Evolutionary conservation across 345 rosid genomes (phyloP), one percentile per base, ranked within the genome.

Genomic region (Salix brachista): DNA sequence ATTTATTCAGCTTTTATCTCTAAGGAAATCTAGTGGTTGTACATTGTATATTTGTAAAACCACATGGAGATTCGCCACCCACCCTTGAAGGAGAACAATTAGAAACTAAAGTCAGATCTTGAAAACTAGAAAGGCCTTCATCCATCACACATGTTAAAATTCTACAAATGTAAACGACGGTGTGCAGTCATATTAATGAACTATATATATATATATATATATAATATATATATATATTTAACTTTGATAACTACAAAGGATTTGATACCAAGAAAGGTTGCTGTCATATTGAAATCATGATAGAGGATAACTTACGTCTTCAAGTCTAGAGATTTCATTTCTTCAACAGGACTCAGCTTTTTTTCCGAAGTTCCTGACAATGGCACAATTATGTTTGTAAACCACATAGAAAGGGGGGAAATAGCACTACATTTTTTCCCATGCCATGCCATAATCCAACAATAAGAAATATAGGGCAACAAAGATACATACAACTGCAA

Each of bases 261-360:
- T 58, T 58, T 25, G 11, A n/a, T 58, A 58, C 11, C 26, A n/a
- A 56, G 28, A 62, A 37, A 41, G 60, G 60, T 30, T 67, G 12
- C 56, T 21, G 21, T 54, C 32, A 67, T 58, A 36, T 21, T 44
- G 16, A 76, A 48, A 70, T 18, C 8, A 54, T 50, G 28, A 17
- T 37, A 48, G 54, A 65, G 30, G 44, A 60, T 39, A 36, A 78
- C 93, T 86, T 85, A 94, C 97, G 91, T 77, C 84, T 91, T 92
- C 87, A 90, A 69, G 81, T 91, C 99, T 10, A 90, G 81, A 77
- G 91, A 86, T 78, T 87, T 91, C 84, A 89, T 84, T 12, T 90
- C 90, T 37, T 88, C 95, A 56, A 87, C 48, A n/a, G 90, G 77
- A 67, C 72, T 85, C 70, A 75, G 42, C 69, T 83, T 88, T 85